A percentile compares a stretch with the other conserved stretches of the same genome.
These are phyloP conservation scores for Sarocladium kiliense DNA, from an alignment of 2,329 filamentous ascomycete genomes.

Conservation along the genomic window DNA sequence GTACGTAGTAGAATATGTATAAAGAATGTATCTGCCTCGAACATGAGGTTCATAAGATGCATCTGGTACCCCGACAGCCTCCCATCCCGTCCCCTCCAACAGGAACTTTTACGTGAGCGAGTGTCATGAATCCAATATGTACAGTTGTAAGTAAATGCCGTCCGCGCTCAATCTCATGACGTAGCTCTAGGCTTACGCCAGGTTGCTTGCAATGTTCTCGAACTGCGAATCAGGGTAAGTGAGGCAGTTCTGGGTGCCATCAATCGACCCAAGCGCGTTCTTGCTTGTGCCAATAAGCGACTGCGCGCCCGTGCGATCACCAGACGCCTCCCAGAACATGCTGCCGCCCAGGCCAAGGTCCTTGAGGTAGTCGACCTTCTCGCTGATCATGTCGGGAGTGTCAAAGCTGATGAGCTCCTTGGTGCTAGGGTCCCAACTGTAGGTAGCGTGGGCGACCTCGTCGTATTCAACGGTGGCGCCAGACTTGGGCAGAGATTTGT, in stretches of 20 bases:
- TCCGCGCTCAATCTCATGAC: neutral
- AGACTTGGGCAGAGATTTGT: conserved; percentile 65
- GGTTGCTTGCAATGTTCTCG: conserved; percentile 40
- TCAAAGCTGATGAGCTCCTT: conserved; percentile 69
- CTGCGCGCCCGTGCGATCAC: conserved; percentile 53
- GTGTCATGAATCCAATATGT: conserved; percentile 5
- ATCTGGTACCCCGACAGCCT: neutral
- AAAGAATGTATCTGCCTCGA: neutral
- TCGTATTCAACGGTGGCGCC: conserved; percentile 57
- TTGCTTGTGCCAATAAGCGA: conserved; percentile 54
- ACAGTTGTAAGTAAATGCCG: neutral
- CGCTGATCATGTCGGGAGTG: conserved; percentile 51
- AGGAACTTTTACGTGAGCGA: neutral
- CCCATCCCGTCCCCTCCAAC: neutral
- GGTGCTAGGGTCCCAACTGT: conserved; percentile 59
- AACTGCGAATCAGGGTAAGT: conserved; percentile 50
- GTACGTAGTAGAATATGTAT: neutral
- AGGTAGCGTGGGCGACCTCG: conserved; percentile 54
- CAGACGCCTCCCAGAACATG: conserved; percentile 84
- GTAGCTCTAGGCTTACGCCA: conserved; percentile 14
- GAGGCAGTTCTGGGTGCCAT: conserved; percentile 43
- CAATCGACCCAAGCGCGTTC: conserved; percentile 35
- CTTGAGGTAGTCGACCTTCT: conserved; percentile 64
- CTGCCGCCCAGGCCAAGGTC: conserved; percentile 61
- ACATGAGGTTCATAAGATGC: neutral